A percentile compares a stretch with the other conserved stretches of the same genome.
Conservation (phyloP, 2,329 filamentous ascomycete genomes). For the Zymoseptoria passerinii region DNA sequence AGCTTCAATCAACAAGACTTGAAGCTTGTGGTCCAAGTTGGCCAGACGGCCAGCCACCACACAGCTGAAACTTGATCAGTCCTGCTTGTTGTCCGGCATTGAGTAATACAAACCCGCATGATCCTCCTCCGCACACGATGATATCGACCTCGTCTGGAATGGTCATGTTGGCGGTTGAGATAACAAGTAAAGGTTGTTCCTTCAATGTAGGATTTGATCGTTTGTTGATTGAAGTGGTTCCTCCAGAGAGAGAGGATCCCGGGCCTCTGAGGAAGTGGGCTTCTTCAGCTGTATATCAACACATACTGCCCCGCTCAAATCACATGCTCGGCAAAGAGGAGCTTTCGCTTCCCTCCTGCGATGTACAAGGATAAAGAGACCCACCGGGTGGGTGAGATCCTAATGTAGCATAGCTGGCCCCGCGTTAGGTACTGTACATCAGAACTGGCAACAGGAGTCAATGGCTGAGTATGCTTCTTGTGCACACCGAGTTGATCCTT, state of each 20-base stretch:
- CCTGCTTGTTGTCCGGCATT: neutral
- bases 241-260: slow-evolving; percentile 11
- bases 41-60: slow-evolving; percentile 52
- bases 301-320: slow-evolving; percentile 15
- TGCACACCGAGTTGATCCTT: neutral
- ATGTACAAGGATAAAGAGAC: slow-evolving; percentile 11
- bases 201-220: neutral
- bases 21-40: slow-evolving; percentile 66
- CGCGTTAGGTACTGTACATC: neutral
- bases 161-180: slow-evolving; percentile 38
- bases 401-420: neutral
- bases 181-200: neutral
- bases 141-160: slow-evolving; percentile 74
- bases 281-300: slow-evolving; percentile 18
- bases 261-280: slow-evolving; percentile 6
- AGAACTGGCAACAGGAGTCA: slow-evolving; percentile 3
- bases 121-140: slow-evolving; percentile 69
- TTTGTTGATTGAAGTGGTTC: neutral
- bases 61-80: slow-evolving; percentile 33
- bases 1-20: slow-evolving; percentile 61
- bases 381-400: slow-evolving; percentile 12
- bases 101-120: slow-evolving; percentile 46
- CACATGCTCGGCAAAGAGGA: slow-evolving; percentile 16
- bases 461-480: neutral
- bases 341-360: slow-evolving; percentile 9